These are phyloP conservation scores for Clonostachys rosea DNA, from an alignment of 2,329 filamentous ascomycete species.

Conservation along the genomic window DNA sequence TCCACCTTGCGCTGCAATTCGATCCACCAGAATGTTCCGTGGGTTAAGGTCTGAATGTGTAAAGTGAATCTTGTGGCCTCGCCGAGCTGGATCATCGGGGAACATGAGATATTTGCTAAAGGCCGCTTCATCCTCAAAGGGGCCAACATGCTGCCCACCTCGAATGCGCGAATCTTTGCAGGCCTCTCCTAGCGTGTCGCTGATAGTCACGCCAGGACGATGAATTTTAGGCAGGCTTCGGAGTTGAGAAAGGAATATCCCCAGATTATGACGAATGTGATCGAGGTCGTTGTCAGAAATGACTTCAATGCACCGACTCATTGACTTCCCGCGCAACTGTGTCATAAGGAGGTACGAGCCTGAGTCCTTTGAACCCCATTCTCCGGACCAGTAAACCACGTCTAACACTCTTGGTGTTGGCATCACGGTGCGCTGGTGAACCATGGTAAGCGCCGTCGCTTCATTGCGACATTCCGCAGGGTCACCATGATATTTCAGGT, in stretches of 20 bases:
- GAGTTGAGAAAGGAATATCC: slow-evolving; percentile 16
- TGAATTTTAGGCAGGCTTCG: slow-evolving; percentile 13
- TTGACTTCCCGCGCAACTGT: background rate
- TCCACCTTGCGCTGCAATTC: slow-evolving; percentile 4
- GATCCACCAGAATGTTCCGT: slow-evolving; percentile 22
- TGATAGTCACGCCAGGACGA: slow-evolving; percentile 11
- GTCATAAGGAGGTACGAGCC: slow-evolving; percentile 4
- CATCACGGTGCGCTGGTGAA: slow-evolving; percentile 16
- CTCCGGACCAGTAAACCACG: slow-evolving; percentile 11
- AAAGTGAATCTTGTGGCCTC: slow-evolving; percentile 20
- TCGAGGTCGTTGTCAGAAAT: slow-evolving; percentile 15
- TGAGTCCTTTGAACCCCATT: slow-evolving; percentile 5
- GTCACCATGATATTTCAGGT: background rate
- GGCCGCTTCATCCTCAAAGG: slow-evolving; percentile 18
- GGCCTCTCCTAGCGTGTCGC: slow-evolving; percentile 18
- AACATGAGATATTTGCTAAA: slow-evolving; percentile 22
- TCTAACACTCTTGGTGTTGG: slow-evolving; percentile 16
- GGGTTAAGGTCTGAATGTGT: slow-evolving; percentile 25
- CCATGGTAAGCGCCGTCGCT: slow-evolving; percentile 14
- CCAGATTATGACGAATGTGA: slow-evolving; percentile 13
- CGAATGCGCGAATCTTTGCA: slow-evolving; percentile 18
- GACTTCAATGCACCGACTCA: slow-evolving; percentile 8
- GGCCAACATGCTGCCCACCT: slow-evolving; percentile 11
- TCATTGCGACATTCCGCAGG: slow-evolving; percentile 14
- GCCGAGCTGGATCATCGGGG: slow-evolving; percentile 18